Conservation (phyloP, 345 rosid species). For the Pistacia vera region DNA sequence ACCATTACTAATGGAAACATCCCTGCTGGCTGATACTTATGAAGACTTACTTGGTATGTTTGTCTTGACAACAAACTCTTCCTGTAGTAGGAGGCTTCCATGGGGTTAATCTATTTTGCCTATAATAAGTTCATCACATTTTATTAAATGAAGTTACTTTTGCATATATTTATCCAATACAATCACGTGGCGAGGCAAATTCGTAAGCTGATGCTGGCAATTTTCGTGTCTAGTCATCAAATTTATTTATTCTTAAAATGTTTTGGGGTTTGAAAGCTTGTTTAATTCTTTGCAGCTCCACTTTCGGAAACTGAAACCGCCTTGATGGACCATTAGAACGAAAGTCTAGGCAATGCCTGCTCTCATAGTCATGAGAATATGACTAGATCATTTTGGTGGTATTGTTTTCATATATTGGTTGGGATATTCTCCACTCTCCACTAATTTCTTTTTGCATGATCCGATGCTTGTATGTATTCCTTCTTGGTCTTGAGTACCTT, state of each 20-base stretch:
- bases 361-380: slow-evolving; percentile 14
- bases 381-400: slow-evolving; percentile 24
- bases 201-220: neutral
- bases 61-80: slow-evolving; percentile 7
- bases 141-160: neutral
- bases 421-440: slow-evolving; percentile 27
- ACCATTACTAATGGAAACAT: slow-evolving; percentile 80
- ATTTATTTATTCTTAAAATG: neutral
- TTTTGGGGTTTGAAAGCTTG: slow-evolving; percentile 16
- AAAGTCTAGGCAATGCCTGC: slow-evolving; percentile 9
- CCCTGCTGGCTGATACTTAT: slow-evolving; percentile 69
- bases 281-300: slow-evolving; percentile 63
- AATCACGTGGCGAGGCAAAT: neutral
- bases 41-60: slow-evolving; percentile 92
- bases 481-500: slow-evolving; percentile 12
- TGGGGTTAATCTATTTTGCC: neutral
- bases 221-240: neutral
- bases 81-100: neutral
- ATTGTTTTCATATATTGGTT: slow-evolving; percentile 22
- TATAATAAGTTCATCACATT: neutral
- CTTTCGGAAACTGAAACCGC: slow-evolving; percentile 82
- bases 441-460: slow-evolving; percentile 20
- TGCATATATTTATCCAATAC: neutral
- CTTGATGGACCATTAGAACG: slow-evolving; percentile 67
- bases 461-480: slow-evolving; percentile 23